phyloP scores from a whole-genome alignment of 257 asterid species.

The Solanum bukasovii region DNA sequence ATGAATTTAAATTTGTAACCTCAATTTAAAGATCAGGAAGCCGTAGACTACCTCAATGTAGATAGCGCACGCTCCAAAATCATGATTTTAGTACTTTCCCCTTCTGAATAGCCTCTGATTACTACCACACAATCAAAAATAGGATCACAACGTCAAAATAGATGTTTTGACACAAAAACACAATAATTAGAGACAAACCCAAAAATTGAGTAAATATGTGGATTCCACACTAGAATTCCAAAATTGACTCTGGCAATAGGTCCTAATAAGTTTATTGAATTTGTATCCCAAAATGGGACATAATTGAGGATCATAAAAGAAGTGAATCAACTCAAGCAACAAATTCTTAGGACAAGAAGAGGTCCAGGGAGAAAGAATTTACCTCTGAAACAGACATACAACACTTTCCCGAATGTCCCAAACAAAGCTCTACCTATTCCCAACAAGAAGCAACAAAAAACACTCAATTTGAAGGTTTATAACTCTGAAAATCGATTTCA shows the following conservation, averaged over 20 bases:
- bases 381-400: background rate
- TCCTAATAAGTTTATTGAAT: background rate
- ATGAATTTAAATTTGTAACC: background rate
- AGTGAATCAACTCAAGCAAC: too few relatives aligned
- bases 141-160: background rate
- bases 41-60: background rate
- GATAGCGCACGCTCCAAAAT: background rate
- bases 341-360: background rate
- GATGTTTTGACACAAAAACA: background rate
- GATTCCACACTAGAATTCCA: background rate
- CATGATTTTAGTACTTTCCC: background rate
- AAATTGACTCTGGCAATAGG: background rate
- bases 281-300: background rate
- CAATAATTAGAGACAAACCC: background rate
- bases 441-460: too few relatives aligned
- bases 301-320: too few relatives aligned
- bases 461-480: background rate
- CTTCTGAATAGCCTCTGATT: background rate
- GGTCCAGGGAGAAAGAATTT: background rate
- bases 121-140: too few relatives aligned
- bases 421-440: background rate
- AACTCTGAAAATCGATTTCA: background rate
- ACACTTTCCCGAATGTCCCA: background rate
- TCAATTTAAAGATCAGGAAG: too few relatives aligned
- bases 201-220: background rate